phyloP scores from a whole-genome alignment of 768 basidiomycete species.

The Suillus brevipes region DNA sequence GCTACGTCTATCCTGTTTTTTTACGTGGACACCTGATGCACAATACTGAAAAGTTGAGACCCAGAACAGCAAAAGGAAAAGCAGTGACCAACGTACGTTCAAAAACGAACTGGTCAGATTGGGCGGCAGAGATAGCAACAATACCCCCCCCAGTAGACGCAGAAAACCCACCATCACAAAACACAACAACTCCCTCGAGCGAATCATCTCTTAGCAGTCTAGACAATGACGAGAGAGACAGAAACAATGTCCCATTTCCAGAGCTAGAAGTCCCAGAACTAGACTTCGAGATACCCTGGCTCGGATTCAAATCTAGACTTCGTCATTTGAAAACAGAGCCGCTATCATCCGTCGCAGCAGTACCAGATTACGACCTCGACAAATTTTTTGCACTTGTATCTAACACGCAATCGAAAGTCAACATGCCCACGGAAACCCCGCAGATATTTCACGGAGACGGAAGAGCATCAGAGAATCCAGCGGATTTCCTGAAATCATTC shows the following conservation, averaged over 20 bases:
- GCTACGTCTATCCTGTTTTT: background rate
- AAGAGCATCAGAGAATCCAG: background rate
- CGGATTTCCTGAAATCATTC: background rate
- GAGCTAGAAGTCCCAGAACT: background rate
- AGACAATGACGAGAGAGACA: background rate
- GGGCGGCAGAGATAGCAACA: too few species aligned
- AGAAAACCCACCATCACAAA: too few species aligned
- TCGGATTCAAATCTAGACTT: rapidly evolving
- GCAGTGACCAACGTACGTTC: background rate
- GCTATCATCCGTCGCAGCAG: background rate
- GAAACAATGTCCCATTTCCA: background rate
- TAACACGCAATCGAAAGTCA: rapidly evolving
- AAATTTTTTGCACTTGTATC: background rate
- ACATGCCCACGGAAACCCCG: background rate
- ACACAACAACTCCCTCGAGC: background rate
- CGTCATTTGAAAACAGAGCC: background rate
- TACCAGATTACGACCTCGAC: background rate
- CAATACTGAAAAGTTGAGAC: background rate
- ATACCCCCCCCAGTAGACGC: too few species aligned
- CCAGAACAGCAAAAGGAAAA: background rate
- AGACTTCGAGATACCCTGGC: rapidly evolving
- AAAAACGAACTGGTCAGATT: background rate
- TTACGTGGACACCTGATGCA: background rate
- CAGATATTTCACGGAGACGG: background rate
- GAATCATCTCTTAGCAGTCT: background rate